These are phyloP conservation scores for Silene noctiflora DNA, from an alignment of 179 eudicot genomes.

Conservation along the genomic window DNA sequence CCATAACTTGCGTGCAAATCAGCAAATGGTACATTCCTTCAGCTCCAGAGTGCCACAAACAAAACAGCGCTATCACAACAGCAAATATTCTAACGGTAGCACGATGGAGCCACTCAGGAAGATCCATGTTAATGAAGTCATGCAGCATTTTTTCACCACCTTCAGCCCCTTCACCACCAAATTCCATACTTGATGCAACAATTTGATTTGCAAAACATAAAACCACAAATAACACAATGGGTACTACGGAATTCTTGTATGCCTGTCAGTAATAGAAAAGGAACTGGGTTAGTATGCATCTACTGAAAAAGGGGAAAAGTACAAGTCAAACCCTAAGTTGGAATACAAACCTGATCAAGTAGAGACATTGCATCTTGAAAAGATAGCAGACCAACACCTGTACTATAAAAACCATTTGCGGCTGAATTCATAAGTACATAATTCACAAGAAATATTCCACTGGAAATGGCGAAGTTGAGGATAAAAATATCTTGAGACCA, in stretches of 20 bases:
- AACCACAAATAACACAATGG: conserved; percentile 53
- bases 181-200: conserved; percentile 65
- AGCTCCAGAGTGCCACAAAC: conserved; percentile 75
- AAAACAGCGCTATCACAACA: conserved; percentile 63
- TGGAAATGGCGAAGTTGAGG: conserved; percentile 56
- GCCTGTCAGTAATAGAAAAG: conserved; percentile 42
- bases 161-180: conserved; percentile 66
- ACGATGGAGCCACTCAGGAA: conserved; percentile 94
- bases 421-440: conserved; percentile 71
- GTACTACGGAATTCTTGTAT: conserved; percentile 50
- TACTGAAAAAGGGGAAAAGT: background rate
- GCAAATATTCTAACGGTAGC: conserved; percentile 72
- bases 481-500: conserved; percentile 62
- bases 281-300: background rate
- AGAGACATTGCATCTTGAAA: conserved; percentile 78
- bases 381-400: conserved; percentile 66
- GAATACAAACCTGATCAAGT: conserved; percentile 67
- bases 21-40: conserved; percentile 88
- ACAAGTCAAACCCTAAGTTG: conserved; percentile 8
- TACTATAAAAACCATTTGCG: conserved; percentile 61
- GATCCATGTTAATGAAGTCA: conserved; percentile 60
- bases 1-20: conserved; percentile 69
- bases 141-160: conserved; percentile 58
- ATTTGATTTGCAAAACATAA: conserved; percentile 61
- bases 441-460: conserved; percentile 78